Evolutionary conservation across 148 eudicot genomes (phyloP).

Genomic region (Vaccinium corymbosum): DNA sequence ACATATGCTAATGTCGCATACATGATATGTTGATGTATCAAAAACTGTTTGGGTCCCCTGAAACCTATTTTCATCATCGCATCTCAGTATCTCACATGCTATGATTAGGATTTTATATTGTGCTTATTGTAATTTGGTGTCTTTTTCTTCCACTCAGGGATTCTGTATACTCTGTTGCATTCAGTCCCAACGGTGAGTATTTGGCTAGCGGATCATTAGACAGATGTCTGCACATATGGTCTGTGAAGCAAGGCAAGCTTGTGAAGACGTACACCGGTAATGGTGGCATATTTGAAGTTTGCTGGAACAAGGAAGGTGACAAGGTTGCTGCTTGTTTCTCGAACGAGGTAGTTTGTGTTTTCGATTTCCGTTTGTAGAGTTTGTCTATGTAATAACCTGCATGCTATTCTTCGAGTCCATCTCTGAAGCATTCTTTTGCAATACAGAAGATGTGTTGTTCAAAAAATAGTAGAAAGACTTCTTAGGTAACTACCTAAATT

Average conservation of each 20-base stretch:
- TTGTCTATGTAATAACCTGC: background rate
- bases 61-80: background rate
- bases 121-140: background rate
- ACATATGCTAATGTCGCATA: background rate
- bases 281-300: constrained; percentile 88
- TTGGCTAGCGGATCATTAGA: constrained; percentile 86
- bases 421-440: background rate
- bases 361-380: constrained; percentile 46
- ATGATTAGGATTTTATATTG: background rate
- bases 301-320: constrained; percentile 90
- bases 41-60: background rate
- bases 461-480: background rate
- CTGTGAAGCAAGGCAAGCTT: constrained; percentile 65
- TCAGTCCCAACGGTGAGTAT: constrained; percentile 81
- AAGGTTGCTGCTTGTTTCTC: constrained; percentile 84
- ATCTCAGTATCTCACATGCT: background rate
- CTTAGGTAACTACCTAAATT: background rate
- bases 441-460: constrained; percentile 5
- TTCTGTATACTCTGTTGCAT: constrained; percentile 83
- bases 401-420: background rate
- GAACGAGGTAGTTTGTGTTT: constrained; percentile 65
- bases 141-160: constrained; percentile 39
- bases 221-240: constrained; percentile 72
- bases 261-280: constrained; percentile 66
- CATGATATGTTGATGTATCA: background rate